A percentile compares a stretch with the other conserved stretches of the same genome.
phyloP scores from a whole-genome alignment of 495 filamentous ascomycete species.

The Tuber aestivum region DNA sequence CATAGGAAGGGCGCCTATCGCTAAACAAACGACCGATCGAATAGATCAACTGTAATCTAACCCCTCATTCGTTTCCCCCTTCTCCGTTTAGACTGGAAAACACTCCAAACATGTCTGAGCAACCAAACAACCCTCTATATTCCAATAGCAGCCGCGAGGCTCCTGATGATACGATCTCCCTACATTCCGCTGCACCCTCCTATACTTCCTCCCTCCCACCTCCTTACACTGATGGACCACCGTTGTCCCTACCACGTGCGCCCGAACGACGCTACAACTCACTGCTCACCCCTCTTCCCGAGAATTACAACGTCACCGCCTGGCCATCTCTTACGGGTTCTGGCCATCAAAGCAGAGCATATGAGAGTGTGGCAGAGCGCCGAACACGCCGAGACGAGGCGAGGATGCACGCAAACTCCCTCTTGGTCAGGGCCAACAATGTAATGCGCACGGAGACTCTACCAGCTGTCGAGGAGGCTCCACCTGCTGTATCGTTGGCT shows the following conservation, averaged over 20 bases:
- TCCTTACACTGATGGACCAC: constrained; percentile 12
- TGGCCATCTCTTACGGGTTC: constrained; percentile 34
- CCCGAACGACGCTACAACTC: constrained; percentile 25
- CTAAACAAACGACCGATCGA: not conserved
- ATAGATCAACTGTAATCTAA: not conserved
- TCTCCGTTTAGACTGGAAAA: not conserved
- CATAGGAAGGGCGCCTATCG: not conserved
- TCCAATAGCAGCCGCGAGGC: constrained; percentile 10
- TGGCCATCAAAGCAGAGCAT: constrained; percentile 29
- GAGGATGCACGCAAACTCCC: constrained; percentile 44
- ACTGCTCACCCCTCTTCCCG: constrained; percentile 17
- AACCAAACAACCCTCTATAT: constrained; percentile 12
- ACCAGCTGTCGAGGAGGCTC: not conserved
- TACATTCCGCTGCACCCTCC: constrained; percentile 33
- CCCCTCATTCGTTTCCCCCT: not conserved
- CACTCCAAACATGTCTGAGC: not conserved
- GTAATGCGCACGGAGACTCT: not conserved
- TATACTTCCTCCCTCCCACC: constrained; percentile 36
- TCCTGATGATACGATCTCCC: constrained; percentile 23
- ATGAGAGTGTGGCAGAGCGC: constrained; percentile 36
- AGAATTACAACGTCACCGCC: constrained; percentile 25
- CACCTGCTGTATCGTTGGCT: not conserved
- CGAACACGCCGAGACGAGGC: constrained; percentile 28
- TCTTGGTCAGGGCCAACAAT: not conserved
- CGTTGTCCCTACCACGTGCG: not conserved